Percentiles rank a stretch among this genome's conserved stretches.
These are phyloP conservation scores for Penicillium chermesinum DNA, from an alignment of 495 filamentous ascomycete species.

Conservation along the genomic window DNA sequence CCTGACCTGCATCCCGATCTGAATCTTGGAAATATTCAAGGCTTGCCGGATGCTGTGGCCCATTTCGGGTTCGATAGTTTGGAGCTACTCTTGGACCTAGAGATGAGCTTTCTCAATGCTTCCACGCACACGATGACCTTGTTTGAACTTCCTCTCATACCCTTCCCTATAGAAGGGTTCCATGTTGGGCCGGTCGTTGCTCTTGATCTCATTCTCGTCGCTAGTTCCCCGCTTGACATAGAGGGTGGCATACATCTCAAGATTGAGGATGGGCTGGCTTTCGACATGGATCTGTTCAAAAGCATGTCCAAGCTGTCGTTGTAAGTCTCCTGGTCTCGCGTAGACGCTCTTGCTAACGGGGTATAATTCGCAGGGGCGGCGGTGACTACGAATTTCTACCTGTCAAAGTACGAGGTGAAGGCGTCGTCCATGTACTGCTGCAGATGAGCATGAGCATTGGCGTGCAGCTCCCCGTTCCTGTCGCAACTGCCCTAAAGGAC, in stretches of 20 bases:
- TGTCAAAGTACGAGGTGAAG: neutral
- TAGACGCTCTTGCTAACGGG: neutral
- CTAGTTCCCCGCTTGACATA: neutral
- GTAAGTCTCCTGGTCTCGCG: neutral
- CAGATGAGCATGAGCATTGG: neutral
- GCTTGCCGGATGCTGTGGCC: neutral
- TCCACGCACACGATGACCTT: neutral
- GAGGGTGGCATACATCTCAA: constrained; percentile 1
- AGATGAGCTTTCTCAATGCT: neutral
- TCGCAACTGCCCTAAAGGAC: neutral
- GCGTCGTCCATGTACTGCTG: neutral
- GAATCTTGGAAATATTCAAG: neutral
- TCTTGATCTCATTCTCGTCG: neutral
- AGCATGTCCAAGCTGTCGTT: neutral
- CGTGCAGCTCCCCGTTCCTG: neutral
- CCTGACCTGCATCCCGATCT: neutral
- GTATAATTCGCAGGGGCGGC: neutral
- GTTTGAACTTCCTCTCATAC: neutral
- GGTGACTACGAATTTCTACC: neutral
- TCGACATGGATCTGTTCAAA: neutral
- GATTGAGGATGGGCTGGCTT: neutral
- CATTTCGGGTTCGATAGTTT: neutral
- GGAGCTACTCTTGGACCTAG: neutral
- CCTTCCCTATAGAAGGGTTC: neutral
- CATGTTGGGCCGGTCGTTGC: neutral